Evolutionary conservation across 768 basidiomycete genomes (phyloP), one percentile per base, ranked within the genome.

Genomic region (Galerina marginata): DNA sequence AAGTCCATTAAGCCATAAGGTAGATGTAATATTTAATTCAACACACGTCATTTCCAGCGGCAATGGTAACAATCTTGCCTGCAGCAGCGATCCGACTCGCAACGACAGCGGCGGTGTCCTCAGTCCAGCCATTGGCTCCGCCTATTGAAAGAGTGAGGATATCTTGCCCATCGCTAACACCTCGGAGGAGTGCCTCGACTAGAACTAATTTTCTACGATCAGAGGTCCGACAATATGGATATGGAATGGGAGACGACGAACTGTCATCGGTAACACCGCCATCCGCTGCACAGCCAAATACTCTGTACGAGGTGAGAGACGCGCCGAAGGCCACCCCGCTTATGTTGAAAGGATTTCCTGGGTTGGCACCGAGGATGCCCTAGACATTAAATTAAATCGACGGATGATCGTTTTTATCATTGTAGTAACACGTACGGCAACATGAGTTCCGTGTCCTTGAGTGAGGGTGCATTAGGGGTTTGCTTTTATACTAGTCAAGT

Each of bases 71-170:
- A 51, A 88, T 78, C 64, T 79, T 85, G 6, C 90, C 89, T 26
- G 74, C 72, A 4, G 72, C 77, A 2, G 85, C 81, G 40, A 91
- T 81, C 48, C 87, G 74, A 64, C 83, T 84, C 1, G 87, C 83
- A 4, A 90, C 77, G 2, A 89, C 86, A 11, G 84, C 67, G 48
- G 75, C 72, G 9, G 82, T 72, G 23, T 79, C 77, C 66, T 85
- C 83, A 1, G 87, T 86, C 89, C 89, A 92, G 2, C 88, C 88
- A 60, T 82, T 79, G 3, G 80, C 63, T 12, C 85, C 83, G 39
- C 89, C 89, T 5, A 91, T 71, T n/a, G 86, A 88, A 65, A 91
- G 72, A 4, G 85, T 86, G 61, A 91, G 74, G 59, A 92, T 81
- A 67, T 91, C 85, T 61, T 82, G 76, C 0, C 82, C 83, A 23